Base-by-base conservation (phyloP, 805 yeast species). In the Phaffomyces antillensis region DNA sequence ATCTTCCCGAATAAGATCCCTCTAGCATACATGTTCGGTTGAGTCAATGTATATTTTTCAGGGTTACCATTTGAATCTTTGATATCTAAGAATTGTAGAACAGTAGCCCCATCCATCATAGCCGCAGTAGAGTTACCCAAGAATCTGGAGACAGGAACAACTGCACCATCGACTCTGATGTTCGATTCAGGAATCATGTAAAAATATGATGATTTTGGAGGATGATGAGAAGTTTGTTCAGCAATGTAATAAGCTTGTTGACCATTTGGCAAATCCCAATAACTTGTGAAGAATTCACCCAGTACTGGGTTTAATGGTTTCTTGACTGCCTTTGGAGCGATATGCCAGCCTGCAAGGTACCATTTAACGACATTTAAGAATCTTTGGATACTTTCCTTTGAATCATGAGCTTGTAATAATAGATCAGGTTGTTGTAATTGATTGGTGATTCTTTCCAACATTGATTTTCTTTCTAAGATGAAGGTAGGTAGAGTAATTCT, bases 221-320 rank as follows among this genome's bases (percentile, higher is more conserved):
- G 98, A 62, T 93, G 99, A 59, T 93, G 99, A 30, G 96, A 86
- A 0, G 97, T 90, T 64, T 93, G 99, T 63, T 93, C 99, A 2
- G 97, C 73, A 18, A 91, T 65, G 62, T 91, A 93, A 61, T 76
- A 91, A 0, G 96, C 96, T 42, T 75, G 75, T 28, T 74, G 78
- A 28, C 72, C 76, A 41, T 84, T 78, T 11, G 90, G 80, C 39
- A 88, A 67, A 56, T 89, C 93, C 99, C 99, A 93, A 62, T 84
- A 90, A 59, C 96, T 83, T 18, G 87, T 77, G 64, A 87, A 93
- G 53, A 83, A 75, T 62, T 93, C 99, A 28, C 98, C 97, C 24
- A 93, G 62, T 7, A 93, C 88, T 2, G 99, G 99, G 60, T 93
- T 93, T 57, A 93, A 71, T 0, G 99, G 99, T 64, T 93, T 93